Evolutionary conservation across 108 stramenopile species (phyloP).

Genomic region (Aureococcus anophagefferens): DNA sequence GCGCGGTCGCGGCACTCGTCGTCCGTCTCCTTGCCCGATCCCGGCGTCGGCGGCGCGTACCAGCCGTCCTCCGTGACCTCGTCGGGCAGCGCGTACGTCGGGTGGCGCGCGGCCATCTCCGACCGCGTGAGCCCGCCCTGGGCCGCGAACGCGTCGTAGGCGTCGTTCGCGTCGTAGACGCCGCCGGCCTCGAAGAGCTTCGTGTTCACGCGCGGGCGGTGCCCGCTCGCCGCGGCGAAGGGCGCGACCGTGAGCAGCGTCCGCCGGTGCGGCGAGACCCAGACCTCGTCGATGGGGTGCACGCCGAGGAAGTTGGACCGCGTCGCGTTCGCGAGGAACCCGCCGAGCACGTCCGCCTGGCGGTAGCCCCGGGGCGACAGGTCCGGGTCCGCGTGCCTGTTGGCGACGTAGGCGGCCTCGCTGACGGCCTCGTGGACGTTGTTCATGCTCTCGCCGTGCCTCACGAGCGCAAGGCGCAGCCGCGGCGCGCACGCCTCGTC

Average conservation of each 20-base stretch:
- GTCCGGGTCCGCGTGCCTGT: not conserved
- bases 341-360: not conserved
- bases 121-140: not conserved
- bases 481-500: not conserved
- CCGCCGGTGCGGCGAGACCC: too few species aligned
- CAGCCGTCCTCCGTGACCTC: not conserved
- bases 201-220: not conserved
- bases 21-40: not conserved
- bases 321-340: not conserved
- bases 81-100: not conserved
- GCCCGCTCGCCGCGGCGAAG: too few species aligned
- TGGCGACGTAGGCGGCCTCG: not conserved
- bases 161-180: not conserved
- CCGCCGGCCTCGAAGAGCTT: not conserved
- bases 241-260: too few species aligned
- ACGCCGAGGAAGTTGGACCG: not conserved
- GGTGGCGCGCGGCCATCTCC: not conserved
- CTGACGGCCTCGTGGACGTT: not conserved
- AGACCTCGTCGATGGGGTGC: not conserved
- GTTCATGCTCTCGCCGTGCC: conserved; percentile 1
- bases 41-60: not conserved
- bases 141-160: not conserved
- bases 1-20: not conserved
- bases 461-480: not conserved
- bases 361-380: not conserved